Conservation (phyloP, 345 rosid genomes). For the Zanthoxylum bungeanum region DNA sequence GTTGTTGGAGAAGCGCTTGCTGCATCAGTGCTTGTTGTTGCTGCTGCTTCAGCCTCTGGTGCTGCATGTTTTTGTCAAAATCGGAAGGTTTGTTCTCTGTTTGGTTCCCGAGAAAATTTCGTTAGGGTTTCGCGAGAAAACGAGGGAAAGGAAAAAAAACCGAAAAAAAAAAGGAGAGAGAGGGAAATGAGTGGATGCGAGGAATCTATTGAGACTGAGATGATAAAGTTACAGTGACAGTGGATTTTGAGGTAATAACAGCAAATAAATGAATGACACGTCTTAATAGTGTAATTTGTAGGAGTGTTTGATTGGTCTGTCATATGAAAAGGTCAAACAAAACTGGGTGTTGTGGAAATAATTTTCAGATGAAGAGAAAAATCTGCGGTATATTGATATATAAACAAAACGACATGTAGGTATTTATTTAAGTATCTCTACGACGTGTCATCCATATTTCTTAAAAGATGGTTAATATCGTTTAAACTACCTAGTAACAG, state of each 20-base stretch:
- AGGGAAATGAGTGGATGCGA: slow-evolving; percentile 12
- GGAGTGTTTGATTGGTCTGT: too few species aligned
- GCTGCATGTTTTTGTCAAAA: slow-evolving; percentile 53
- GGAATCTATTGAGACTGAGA: not conserved
- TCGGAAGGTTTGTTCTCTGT: slow-evolving; percentile 2
- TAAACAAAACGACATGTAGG: not conserved
- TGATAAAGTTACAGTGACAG: not conserved
- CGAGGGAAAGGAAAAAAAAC: not conserved
- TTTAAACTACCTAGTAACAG: not conserved
- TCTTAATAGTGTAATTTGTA: too few species aligned
- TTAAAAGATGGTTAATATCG: not conserved
- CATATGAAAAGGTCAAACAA: too few species aligned
- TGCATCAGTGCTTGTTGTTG: slow-evolving; percentile 88
- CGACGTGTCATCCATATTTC: not conserved
- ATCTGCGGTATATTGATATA: too few species aligned
- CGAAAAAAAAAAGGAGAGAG: too few species aligned
- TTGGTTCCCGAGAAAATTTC: slow-evolving; percentile 32
- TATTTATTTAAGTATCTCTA: not conserved
- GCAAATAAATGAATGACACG: not conserved
- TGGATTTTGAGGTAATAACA: not conserved
- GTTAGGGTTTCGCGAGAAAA: slow-evolving; percentile 19
- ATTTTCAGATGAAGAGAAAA: not conserved
- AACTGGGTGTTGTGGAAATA: too few species aligned
- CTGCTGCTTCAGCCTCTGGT: slow-evolving; percentile 76
- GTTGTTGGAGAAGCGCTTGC: slow-evolving; percentile 95